A percentile compares a stretch with the other conserved stretches of the same genome.
phyloP scores from a whole-genome alignment of 2,329 filamentous ascomycete genomes.

The Hymenotorrendiella dingleyae region DNA sequence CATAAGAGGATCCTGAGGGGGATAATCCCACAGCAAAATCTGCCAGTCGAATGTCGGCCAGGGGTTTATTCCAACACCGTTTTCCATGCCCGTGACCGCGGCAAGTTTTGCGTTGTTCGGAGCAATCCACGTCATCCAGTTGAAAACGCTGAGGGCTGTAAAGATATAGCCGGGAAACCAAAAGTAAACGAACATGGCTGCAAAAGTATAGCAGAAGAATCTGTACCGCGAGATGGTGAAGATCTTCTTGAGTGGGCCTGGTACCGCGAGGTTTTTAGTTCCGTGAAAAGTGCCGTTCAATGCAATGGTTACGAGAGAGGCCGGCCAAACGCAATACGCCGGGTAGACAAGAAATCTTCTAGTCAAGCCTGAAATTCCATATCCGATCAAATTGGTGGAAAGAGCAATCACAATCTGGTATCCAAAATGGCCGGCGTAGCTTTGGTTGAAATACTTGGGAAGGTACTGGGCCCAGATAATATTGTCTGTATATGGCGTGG shows the following conservation, averaged over 20 bases:
- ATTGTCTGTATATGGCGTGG: conserved; percentile 43
- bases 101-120: conserved; percentile 36
- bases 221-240: conserved; percentile 39
- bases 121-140: conserved; percentile 49
- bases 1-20: conserved; percentile 51
- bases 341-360: conserved; percentile 42
- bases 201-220: conserved; percentile 41
- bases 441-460: conserved; percentile 45
- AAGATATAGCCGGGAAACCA: conserved; percentile 48
- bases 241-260: conserved; percentile 36
- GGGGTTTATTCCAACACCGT: conserved; percentile 38
- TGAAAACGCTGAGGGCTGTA: conserved; percentile 40
- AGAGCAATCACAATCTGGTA: conserved; percentile 47
- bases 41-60: conserved; percentile 41
- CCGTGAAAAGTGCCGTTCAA: no score
- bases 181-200: conserved; percentile 46
- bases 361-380: conserved; percentile 46
- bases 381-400: conserved; percentile 49
- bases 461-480: conserved; percentile 46
- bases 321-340: no score
- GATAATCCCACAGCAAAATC: conserved; percentile 25
- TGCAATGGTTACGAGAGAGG: no score
- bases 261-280: no score
- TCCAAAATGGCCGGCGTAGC: conserved; percentile 40
- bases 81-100: conserved; percentile 33